Conservation (phyloP, 805 yeast genomes). For the Pichia ethanolica region DNA sequence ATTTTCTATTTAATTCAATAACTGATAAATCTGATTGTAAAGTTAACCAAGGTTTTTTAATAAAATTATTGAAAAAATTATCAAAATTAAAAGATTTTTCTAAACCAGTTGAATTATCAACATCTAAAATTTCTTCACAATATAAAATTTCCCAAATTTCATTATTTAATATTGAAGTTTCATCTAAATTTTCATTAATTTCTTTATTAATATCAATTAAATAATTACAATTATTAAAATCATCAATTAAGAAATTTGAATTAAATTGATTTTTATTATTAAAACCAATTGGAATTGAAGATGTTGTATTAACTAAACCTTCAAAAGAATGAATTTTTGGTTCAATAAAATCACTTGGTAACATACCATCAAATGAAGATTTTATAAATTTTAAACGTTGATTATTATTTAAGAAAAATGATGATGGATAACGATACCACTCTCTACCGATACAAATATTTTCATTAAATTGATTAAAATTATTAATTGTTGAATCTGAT, state of each 20-base stretch:
- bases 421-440: slow-evolving; percentile 90
- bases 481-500: slow-evolving; percentile 25
- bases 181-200: slow-evolving; percentile 33
- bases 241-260: slow-evolving; percentile 41
- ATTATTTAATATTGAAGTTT: slow-evolving; percentile 14
- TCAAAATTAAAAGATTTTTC: slow-evolving; percentile 17
- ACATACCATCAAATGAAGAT: slow-evolving; percentile 77
- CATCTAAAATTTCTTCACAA: slow-evolving; percentile 47
- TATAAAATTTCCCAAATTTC: slow-evolving; percentile 40
- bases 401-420: slow-evolving; percentile 66
- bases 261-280: slow-evolving; percentile 70
- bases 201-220: slow-evolving; percentile 56
- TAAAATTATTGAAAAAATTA: background rate
- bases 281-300: slow-evolving; percentile 55
- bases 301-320: slow-evolving; percentile 29
- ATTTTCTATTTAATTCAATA: slow-evolving; percentile 14
- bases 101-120: slow-evolving; percentile 44
- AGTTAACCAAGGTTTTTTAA: slow-evolving; percentile 10
- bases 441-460: slow-evolving; percentile 89
- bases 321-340: slow-evolving; percentile 15
- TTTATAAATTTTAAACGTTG: slow-evolving; percentile 59
- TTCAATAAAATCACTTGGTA: slow-evolving; percentile 79
- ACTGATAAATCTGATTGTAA: slow-evolving; percentile 10
- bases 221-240: slow-evolving; percentile 51
- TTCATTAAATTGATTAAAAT: slow-evolving; percentile 17